Conservation (phyloP, 192 early-diverging fungal species). For the Fimicolochytrium jonesii region DNA sequence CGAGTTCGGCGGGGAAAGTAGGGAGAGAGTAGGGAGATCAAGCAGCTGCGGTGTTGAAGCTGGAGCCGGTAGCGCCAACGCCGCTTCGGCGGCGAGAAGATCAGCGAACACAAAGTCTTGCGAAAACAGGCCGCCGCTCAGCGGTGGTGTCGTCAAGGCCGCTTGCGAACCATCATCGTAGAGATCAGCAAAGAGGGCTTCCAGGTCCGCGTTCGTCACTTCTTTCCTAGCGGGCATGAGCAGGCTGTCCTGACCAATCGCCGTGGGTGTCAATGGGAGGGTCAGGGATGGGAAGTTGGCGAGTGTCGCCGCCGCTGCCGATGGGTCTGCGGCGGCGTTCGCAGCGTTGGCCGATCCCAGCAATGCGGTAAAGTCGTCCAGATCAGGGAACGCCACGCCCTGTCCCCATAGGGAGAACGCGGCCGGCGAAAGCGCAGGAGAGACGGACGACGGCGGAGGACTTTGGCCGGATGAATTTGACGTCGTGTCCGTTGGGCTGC, state of each 20-base stretch:
- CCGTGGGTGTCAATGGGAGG: neutral
- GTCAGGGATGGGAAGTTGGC: neutral
- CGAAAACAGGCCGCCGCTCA: neutral
- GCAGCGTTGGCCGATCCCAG: neutral
- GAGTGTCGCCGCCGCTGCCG: neutral
- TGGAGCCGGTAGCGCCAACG: neutral
- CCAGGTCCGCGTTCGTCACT: neutral
- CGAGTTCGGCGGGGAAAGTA: neutral
- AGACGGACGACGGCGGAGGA: too few species aligned
- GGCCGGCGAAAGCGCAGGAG: too few species aligned
- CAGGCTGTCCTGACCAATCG: neutral
- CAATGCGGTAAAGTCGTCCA: constrained; percentile 14
- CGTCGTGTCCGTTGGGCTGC: too few species aligned
- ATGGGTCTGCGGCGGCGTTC: neutral
- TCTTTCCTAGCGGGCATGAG: neutral
- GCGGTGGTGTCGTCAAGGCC: neutral
- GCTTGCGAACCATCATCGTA: neutral
- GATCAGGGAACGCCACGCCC: constrained; percentile 18
- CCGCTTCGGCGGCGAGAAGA: neutral
- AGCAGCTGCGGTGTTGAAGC: neutral
- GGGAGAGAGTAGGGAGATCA: neutral
- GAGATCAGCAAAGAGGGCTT: constrained; percentile 8
- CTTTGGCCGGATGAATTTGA: too few species aligned
- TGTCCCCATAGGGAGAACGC: too few species aligned
- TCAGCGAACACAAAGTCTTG: constrained; percentile 23